Base-by-base conservation (phyloP, 768 basidiomycete genomes). In the Termitomyces sp. region DNA sequence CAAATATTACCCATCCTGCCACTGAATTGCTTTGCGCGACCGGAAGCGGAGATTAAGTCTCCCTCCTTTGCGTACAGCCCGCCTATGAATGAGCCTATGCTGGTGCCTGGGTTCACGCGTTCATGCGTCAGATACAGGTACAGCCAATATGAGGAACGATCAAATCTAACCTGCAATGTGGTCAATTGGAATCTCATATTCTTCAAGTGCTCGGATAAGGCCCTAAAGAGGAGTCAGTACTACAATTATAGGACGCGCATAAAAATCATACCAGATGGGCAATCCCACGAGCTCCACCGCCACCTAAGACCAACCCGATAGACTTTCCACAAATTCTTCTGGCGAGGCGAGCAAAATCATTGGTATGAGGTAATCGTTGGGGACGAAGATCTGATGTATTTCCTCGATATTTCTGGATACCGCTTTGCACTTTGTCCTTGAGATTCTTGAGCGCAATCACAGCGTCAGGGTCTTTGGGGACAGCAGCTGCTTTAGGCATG, bases 41-140 rank as follows among this genome's bases (percentile, higher is more conserved):
- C 95, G 6, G 89, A 77, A 57, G 84, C 87, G 25, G 90, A 90
- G 51, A 98, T 82, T 31, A 98, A 73, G 68, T 99, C 92, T 31
- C 91, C 94, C 68, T 98, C 95, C 29, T 90, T 84, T 16, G 97
- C 95, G 75, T 98, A 99, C 23, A 99, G 74, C 1, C 95, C 97
- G 6, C 95, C 95, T 46, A 99, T 85, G 59, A 98, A 85, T 3
- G 90, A 83, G 1, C 96, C 95, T 46, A 98, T 97, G 65, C 92
- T 94, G 16, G 93, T 95, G 5, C 87, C 86, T 84, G 56, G 49
- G 55, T 54, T n/a, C 34, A 57, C 34, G 54, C 19, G 55, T 54
- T n/a, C 34, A 57, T 32, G 54, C 19, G 40, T 68, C 47, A 47
- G 11, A 27, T 40, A 21, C 17, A 41, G 53, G 7, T 10, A 3